Percentiles rank a stretch among this genome's conserved stretches.
These are phyloP conservation scores for Boletus pseudo-olivaceus DNA, from an alignment of 768 basidiomycete species.

Conservation along the genomic window DNA sequence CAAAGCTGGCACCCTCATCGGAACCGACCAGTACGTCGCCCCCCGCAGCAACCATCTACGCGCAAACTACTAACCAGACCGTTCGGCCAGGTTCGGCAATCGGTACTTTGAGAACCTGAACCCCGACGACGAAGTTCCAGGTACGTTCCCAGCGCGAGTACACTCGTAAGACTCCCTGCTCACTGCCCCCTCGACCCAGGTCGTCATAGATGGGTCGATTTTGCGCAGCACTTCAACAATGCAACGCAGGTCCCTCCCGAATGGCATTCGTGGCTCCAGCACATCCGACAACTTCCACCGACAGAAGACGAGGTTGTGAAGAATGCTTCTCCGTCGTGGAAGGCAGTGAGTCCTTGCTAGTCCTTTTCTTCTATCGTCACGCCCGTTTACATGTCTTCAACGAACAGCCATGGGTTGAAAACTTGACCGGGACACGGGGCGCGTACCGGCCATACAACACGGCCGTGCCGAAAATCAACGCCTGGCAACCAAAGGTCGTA, in stretches of 20 bases:
- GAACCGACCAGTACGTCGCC: conserved; percentile 74
- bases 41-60: not conserved
- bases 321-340: conserved; percentile 71
- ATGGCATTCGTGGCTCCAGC: conserved; percentile 95
- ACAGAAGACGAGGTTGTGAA: conserved; percentile 70
- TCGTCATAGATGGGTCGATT: conserved; percentile 97
- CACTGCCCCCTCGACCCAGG: conserved; percentile 42
- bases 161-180: not conserved
- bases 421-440: conserved; percentile 89
- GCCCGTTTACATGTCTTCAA: not conserved
- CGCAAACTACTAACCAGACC: not conserved
- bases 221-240: conserved; percentile 84
- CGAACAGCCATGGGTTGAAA: conserved; percentile 76
- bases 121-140: conserved; percentile 82
- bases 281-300: conserved; percentile 85
- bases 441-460: conserved; percentile 91
- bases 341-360: conserved; percentile 57
- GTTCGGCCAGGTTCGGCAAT: conserved; percentile 78
- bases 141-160: conserved; percentile 37
- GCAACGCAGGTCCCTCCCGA: conserved; percentile 93
- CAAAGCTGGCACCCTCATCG: conserved; percentile 75
- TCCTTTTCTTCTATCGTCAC: not conserved
- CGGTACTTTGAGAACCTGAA: conserved; percentile 91
- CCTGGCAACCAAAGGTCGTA: conserved; percentile 77
- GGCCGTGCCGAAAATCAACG: conserved; percentile 70